These are phyloP conservation scores for Isatis tinctoria DNA, from an alignment of 345 rosid genomes.

Conservation along the genomic window DNA sequence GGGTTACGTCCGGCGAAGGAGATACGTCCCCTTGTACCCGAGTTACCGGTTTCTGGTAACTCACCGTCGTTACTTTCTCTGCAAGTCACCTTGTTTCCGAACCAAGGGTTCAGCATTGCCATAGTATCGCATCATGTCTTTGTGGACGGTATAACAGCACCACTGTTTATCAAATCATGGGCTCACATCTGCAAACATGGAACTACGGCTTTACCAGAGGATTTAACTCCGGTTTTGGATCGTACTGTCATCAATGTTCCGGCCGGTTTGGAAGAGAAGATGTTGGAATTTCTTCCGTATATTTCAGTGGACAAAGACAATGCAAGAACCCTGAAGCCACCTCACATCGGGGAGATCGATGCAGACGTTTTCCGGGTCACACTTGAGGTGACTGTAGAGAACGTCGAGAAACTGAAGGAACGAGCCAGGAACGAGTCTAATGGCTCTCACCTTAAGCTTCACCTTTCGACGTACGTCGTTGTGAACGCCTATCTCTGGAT, in stretches of 20 bases:
- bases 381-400: not conserved
- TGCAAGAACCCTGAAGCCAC: not conserved
- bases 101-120: not conserved
- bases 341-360: not conserved
- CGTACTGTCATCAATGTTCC: not conserved
- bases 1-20: not conserved
- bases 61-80: not conserved
- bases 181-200: not conserved
- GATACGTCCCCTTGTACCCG: not conserved
- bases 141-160: not conserved
- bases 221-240: not conserved
- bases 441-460: not conserved
- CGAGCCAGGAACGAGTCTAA: not conserved
- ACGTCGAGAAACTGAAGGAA: not conserved
- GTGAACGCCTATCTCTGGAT: not conserved
- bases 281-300: not conserved
- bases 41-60: not conserved
- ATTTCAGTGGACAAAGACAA: not conserved
- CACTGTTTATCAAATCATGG: not conserved
- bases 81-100: not conserved
- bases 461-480: not conserved
- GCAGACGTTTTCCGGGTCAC: not conserved
- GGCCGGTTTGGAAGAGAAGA: not conserved
- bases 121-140: not conserved
- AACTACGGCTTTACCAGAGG: not conserved